Evolutionary conservation across 805 yeast species (phyloP).

Genomic region (Blastobotrys americana): DNA sequence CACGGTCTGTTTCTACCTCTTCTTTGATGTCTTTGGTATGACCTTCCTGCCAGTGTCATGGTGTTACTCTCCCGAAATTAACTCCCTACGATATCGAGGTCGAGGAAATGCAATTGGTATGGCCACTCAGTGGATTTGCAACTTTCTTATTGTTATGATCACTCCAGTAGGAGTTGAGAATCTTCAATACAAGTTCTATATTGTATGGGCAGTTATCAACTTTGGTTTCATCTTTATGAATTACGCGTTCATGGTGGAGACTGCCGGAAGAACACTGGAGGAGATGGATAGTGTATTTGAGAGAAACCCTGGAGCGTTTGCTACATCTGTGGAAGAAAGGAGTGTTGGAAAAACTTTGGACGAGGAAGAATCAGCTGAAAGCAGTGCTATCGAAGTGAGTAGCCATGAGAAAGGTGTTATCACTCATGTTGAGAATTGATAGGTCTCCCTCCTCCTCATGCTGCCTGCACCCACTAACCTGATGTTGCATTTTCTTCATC

Average conservation of each 20-base stretch:
- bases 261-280: slow-evolving; percentile 37
- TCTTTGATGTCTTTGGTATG: slow-evolving; percentile 2
- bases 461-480: too few species aligned
- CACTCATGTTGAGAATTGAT: background rate
- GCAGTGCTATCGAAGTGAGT: too few species aligned
- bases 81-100: slow-evolving; percentile 7
- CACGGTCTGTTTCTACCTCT: slow-evolving; percentile 2
- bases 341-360: background rate
- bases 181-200: slow-evolving; percentile 38
- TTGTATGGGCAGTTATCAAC: slow-evolving; percentile 21
- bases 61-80: slow-evolving; percentile 8
- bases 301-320: background rate
- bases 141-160: slow-evolving; percentile 13
- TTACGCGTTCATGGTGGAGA: slow-evolving; percentile 35
- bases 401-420: background rate
- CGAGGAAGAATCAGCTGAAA: too few species aligned
- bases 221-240: slow-evolving; percentile 22
- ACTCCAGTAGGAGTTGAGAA: slow-evolving; percentile 36
- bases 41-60: slow-evolving; percentile 7
- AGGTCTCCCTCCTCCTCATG: too few species aligned
- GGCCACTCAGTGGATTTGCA: slow-evolving; percentile 13
- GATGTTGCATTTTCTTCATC: background rate
- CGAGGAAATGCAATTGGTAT: slow-evolving; percentile 10
- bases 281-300: slow-evolving; percentile 39
- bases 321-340: slow-evolving; percentile 1